These are phyloP conservation scores for Fabrea salina DNA, from an alignment of 169 alveolate genomes.

Conservation along the genomic window DNA sequence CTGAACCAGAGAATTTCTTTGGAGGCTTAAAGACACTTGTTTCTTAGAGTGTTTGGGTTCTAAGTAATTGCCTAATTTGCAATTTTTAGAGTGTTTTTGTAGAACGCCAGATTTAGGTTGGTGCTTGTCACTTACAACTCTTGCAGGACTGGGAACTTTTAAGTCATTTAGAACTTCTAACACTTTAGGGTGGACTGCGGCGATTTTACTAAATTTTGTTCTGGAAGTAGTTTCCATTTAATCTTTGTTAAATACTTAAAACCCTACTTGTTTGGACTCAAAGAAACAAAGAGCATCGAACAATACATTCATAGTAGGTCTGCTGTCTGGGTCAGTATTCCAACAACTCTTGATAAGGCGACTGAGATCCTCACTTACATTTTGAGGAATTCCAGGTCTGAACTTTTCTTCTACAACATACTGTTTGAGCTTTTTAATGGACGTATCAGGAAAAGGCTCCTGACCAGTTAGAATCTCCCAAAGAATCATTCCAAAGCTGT, in stretches of 20 bases:
- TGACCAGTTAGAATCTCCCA: slow-evolving; percentile 38
- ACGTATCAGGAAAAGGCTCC: slow-evolving; percentile 23
- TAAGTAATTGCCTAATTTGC: too few relatives aligned
- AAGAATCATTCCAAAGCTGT: slow-evolving; percentile 36
- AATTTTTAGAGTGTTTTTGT: too few relatives aligned
- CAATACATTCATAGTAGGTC: too few relatives aligned
- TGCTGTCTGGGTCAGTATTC: background rate
- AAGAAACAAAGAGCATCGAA: too few relatives aligned
- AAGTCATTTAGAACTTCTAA: background rate
- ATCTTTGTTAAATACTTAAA: too few relatives aligned
- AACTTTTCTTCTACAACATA: slow-evolving; percentile 17
- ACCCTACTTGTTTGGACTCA: too few relatives aligned
- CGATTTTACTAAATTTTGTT: too few relatives aligned
- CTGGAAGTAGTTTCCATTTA: too few relatives aligned
- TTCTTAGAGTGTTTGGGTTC: too few relatives aligned
- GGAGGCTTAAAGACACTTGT: too few relatives aligned
- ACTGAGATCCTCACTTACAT: background rate
- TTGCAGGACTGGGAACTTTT: background rate
- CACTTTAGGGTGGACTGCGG: background rate
- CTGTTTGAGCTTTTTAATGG: background rate
- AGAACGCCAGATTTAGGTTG: background rate
- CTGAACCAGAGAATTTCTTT: too few relatives aligned
- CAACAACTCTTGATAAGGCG: slow-evolving; percentile 9
- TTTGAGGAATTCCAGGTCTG: slow-evolving; percentile 13
- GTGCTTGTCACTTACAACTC: background rate